phyloP scores from a whole-genome alignment of 441 rosid genomes.

The Metrosideros polymorpha region DNA sequence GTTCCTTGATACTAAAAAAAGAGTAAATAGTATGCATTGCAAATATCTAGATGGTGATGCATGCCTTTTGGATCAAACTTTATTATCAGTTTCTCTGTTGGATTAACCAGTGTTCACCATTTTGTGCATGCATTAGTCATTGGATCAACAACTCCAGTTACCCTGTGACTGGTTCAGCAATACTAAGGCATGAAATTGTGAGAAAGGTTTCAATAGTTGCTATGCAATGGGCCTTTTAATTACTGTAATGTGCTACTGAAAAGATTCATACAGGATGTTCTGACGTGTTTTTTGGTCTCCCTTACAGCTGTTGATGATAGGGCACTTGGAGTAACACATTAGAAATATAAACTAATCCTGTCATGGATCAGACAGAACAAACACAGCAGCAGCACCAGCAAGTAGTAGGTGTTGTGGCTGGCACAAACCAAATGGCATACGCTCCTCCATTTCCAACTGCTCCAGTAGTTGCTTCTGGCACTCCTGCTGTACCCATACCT shows the following conservation, averaged over 20 bases:
- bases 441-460: constrained; percentile 32
- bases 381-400: constrained; percentile 23
- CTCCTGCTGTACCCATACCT: constrained; percentile 27
- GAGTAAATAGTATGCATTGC: not conserved
- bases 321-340: not conserved
- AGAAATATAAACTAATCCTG: not conserved
- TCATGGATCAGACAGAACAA: constrained; percentile 56
- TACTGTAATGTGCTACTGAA: not conserved
- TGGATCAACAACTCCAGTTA: not conserved
- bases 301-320: not conserved
- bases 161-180: not conserved
- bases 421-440: constrained; percentile 33
- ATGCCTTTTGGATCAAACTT: not conserved
- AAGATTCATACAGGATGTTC: not conserved
- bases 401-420: constrained; percentile 32
- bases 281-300: not conserved
- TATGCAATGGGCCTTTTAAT: not conserved
- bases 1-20: not conserved
- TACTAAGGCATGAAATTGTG: not conserved
- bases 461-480: constrained; percentile 31
- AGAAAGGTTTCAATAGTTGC: not conserved
- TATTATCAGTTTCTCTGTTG: not conserved
- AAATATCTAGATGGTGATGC: not conserved
- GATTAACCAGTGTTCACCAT: not conserved
- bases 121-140: not conserved